Conservation (phyloP, 257 asterid species). For the Plantago ovata region DNA sequence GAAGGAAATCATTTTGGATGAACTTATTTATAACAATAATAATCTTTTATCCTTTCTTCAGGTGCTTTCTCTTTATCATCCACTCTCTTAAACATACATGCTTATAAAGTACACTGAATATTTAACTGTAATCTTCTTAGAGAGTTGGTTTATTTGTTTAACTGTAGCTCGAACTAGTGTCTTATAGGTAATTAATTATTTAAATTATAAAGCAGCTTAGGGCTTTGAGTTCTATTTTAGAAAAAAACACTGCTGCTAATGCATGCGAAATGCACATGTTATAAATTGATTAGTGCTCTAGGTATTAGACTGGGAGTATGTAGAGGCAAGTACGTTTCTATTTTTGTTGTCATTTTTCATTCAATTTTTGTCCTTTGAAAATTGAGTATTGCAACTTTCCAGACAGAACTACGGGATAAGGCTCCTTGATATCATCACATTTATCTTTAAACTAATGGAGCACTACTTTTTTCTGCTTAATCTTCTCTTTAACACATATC, state of each 20-base stretch:
- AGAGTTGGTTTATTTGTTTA: too few species aligned
- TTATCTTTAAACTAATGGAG: background rate
- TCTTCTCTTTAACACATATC: background rate
- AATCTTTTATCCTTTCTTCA: slow-evolving; percentile 64
- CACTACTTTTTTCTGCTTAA: background rate
- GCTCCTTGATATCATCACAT: background rate
- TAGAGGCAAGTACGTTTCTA: too few species aligned
- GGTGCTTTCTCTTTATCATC: slow-evolving; percentile 45
- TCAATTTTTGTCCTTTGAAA: background rate
- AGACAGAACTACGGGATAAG: slow-evolving; percentile 6
- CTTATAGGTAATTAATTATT: background rate
- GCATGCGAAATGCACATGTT: background rate
- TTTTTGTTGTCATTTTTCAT: too few species aligned
- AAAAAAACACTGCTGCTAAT: too few species aligned
- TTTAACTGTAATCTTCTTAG: too few species aligned
- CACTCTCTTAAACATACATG: background rate
- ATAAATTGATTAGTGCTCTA: background rate
- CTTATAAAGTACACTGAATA: too few species aligned
- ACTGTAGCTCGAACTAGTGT: slow-evolving; percentile 9
- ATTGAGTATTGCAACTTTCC: background rate
- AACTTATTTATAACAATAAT: slow-evolving; percentile 52
- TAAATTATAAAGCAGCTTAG: too few species aligned
- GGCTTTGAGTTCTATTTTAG: too few species aligned
- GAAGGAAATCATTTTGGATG: slow-evolving; percentile 73
- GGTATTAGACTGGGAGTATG: too few species aligned